phyloP scores from a whole-genome alignment of 495 filamentous ascomycete genomes.

The Penicillium robsamsonii region DNA sequence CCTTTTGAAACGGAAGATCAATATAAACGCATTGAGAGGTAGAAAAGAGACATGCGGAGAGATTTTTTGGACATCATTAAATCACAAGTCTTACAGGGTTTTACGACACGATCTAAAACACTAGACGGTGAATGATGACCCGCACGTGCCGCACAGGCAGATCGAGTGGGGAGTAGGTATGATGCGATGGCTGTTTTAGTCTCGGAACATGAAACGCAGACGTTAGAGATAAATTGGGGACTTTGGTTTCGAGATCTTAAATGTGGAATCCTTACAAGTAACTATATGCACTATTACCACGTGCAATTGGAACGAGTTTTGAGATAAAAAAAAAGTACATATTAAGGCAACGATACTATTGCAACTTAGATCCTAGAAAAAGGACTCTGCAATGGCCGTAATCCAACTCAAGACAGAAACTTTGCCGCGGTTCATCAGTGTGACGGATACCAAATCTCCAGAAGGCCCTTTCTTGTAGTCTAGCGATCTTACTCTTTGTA shows the following conservation, averaged over 20 bases:
- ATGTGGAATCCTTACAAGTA: not conserved
- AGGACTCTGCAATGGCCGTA: not conserved
- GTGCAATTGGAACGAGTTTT: not conserved
- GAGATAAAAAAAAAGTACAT: not conserved
- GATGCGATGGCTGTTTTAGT: conserved; percentile 3
- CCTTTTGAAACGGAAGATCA: not conserved
- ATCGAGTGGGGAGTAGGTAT: not conserved
- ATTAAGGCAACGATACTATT: not conserved
- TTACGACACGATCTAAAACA: not conserved
- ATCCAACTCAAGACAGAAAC: not conserved
- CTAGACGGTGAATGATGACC: conserved; percentile 1
- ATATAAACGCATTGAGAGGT: not conserved
- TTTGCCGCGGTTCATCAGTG: conserved; percentile 1
- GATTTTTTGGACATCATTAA: not conserved
- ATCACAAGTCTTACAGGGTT: not conserved
- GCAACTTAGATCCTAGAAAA: not conserved
- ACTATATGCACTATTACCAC: not conserved
- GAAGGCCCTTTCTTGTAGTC: not conserved
- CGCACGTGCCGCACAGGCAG: not conserved
- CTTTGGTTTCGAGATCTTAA: not conserved
- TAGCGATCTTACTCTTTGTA: conserved; percentile 12
- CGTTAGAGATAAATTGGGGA: conserved; percentile 6
- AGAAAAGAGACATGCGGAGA: not conserved
- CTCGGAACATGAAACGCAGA: conserved; percentile 2
- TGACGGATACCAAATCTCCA: not conserved